phyloP scores from a whole-genome alignment of 495 filamentous ascomycete genomes.

The Trichoderma virens region DNA sequence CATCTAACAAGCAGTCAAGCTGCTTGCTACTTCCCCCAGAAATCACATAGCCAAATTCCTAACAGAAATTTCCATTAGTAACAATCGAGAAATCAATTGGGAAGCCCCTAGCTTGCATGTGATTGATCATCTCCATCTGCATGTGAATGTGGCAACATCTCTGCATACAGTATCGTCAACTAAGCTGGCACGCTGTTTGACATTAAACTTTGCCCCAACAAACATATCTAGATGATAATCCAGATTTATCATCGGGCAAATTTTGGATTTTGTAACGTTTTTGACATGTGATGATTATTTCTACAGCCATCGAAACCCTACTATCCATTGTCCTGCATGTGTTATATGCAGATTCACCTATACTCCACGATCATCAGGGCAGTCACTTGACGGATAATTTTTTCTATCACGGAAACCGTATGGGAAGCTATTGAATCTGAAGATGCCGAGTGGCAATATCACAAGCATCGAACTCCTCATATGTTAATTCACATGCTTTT shows the following conservation, averaged over 20 bases:
- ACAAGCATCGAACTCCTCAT: neutral
- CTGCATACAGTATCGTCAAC: neutral
- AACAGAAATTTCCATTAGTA: no score
- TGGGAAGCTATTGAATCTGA: neutral
- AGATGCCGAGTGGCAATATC: neutral
- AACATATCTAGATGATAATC: neutral
- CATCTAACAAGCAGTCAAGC: no score
- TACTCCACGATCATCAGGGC: neutral
- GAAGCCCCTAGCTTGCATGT: neutral
- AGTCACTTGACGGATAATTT: neutral
- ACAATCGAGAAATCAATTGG: neutral
- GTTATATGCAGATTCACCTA: neutral
- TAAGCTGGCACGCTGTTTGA: neutral
- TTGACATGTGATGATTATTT: neutral
- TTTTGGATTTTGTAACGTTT: neutral
- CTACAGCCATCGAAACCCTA: neutral
- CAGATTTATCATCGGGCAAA: neutral
- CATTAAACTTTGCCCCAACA: neutral
- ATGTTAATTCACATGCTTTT: neutral
- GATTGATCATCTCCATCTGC: neutral
- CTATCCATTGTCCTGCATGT: neutral
- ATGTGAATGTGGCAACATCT: constrained; percentile 6
- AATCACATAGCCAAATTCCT: no score
- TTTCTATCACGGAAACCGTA: neutral
- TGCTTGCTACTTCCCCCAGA: no score